Percentiles rank a stretch among this genome's conserved stretches.
These are phyloP conservation scores for Fomitopsis betulina DNA, from an alignment of 1,284 basidiomycete species.

Conservation along the genomic window DNA sequence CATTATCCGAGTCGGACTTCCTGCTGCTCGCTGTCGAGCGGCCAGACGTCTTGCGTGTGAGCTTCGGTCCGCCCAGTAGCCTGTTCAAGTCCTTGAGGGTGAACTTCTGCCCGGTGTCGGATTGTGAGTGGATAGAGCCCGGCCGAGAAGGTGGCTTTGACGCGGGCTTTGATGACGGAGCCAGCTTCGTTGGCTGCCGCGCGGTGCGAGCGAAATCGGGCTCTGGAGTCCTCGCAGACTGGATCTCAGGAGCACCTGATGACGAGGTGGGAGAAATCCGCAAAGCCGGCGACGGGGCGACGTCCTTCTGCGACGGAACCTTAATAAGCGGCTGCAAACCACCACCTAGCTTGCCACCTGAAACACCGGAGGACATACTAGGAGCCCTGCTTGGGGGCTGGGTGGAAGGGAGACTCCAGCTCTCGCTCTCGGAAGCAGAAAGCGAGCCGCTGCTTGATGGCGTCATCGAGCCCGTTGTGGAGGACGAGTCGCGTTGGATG, in stretches of 20 bases:
- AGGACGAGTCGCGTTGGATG: constrained; percentile 25
- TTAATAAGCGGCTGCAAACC: constrained; percentile 18
- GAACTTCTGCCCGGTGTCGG: constrained; percentile 64
- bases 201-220: constrained; percentile 19
- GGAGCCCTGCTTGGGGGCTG: constrained; percentile 43
- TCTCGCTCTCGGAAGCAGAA: constrained; percentile 54
- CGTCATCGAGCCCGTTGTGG: constrained; percentile 33
- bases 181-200: constrained; percentile 17
- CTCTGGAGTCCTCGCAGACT: constrained; percentile 10
- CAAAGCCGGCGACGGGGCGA: constrained; percentile 17
- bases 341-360: constrained; percentile 38
- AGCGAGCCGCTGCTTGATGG: constrained; percentile 38
- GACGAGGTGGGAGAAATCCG: constrained; percentile 27
- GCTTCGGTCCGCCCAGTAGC: constrained; percentile 52
- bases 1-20: constrained; percentile 68
- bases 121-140: constrained; percentile 40
- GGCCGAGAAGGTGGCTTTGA: constrained; percentile 13
- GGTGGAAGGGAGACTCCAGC: constrained; percentile 58
- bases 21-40: constrained; percentile 60
- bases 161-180: not conserved
- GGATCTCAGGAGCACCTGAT: constrained; percentile 8
- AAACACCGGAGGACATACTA: constrained; percentile 50
- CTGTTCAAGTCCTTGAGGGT: constrained; percentile 78
- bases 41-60: constrained; percentile 66
- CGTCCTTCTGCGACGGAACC: constrained; percentile 14